Base-by-base conservation (phyloP, 257 asterid species). In the Solanum okadae region DNA sequence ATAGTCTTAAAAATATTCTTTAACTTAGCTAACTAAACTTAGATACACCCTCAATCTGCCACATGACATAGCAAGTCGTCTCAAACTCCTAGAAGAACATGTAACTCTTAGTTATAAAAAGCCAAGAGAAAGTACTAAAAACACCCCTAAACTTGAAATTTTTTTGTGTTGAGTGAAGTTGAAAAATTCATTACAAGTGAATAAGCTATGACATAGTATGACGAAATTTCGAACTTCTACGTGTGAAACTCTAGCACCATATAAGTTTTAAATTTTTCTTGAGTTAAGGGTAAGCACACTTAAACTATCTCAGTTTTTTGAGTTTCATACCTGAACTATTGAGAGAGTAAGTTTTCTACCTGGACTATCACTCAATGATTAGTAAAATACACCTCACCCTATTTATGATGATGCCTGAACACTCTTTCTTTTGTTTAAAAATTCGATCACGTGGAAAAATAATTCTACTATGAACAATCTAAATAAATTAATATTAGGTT, bases 331-430 rank as follows among this genome's bases (percentile, higher is more conserved):
- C 0, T 52, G 10, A 52, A 52, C 4, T 6, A 52, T 18, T 18
- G 2, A 52, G 4, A 52, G 4, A 2, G 0, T 6, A 52, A 52
- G 2, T 52, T 52, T 52, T 0, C 10, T 52, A 52, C 10, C 0
- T 52, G 0, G 6, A 52, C 23, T 52, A 52, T 18, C 63, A 18
- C 4, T 18, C n/a, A 52, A 0, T 56, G 6, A 0, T 56, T 56
- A 6, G 65, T 2, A 1, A 0, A 56, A 56, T 4, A 56, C n/a
- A 56, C n/a, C 65, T 56, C 65, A 18, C 6, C 4, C 1, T 2
- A 18, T 56, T 56, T 56, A 18, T 18, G 0, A 56, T 56, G 10
- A 20, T 56, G 65, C 3, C 0, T 56, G n/a, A 6, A 6, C n/a
- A 6, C n/a, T 56, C n/a, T 56, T 4, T 56, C 1, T 56, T 56